Base-by-base conservation (phyloP, 768 basidiomycete genomes). In the Daedaleopsis sinensis region DNA sequence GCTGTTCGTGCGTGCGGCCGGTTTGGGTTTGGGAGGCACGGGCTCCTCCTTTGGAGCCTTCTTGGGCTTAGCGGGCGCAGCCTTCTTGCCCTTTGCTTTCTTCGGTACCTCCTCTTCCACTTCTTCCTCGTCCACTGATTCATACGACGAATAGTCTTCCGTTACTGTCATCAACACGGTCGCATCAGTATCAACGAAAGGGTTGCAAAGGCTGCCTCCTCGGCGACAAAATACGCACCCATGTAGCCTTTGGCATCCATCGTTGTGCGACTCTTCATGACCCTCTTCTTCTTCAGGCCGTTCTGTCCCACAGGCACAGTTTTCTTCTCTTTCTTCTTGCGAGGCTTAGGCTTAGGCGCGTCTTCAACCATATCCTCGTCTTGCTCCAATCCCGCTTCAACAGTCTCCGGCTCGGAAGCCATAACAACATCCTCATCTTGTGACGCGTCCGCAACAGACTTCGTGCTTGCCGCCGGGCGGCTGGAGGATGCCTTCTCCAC, bases 91-190 rank as follows among this genome's bases (percentile, higher is more conserved):
- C 47, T 49, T 49, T 24, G 47, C 13, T 21, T 49, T 49, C 47
- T 47, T 47, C 46, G 19, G 39, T 18, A 10, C 23, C 58, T 66
- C 52, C 44, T 64, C 61, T 27, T 71, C 79, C 2, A 73, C 72
- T 59, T 82, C 84, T 32, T 87, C 80, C 58, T 86, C 89, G 9
- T 82, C 83, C 9, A 89, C 88, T 10, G 90, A 91, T 73, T 94
- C 91, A 68, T 90, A 93, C 18, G 84, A 85, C 8, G 90, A 90
- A 70, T 90, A 89, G 70, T 93, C 92, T 69, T 91, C 88, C 39
- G 82, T 87, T 16, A 83, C 92, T 93, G 24, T 49, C 59, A 11
- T 58, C 21, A 42, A 21, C 47, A 35, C 21, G 27, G 18, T 15
- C 18, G 42, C 37, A 19, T 11, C 50, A 55, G 42, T 24, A 19